Evolutionary conservation across 2,329 filamentous ascomycete genomes (phyloP), one percentile per base, ranked within the genome.

Genomic region (Pestalotiopsis sp.): DNA sequence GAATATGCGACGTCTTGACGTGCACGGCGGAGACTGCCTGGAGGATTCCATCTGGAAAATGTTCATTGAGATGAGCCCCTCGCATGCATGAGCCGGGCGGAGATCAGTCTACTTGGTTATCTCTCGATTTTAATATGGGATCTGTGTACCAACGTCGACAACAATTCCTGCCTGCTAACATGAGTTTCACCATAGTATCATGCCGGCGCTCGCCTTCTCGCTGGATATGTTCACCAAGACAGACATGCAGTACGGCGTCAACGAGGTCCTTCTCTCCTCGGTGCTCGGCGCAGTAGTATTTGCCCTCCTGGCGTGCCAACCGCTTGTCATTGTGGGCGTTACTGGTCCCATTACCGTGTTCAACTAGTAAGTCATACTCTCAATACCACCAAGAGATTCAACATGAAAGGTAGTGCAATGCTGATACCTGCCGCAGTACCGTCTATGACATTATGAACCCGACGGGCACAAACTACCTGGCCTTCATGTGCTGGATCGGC

Each of bases 181-280:
- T 52, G 14, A 52, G 6, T 52, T 20, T 52, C 17, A 9, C 45
- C 20, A 66, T 76, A 96, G 93, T 82, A 96, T 97, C 75, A 82
- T 97, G 13, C 94, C 94, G 1, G 94, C 94, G 1, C 82, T 97
- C 69, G 94, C 94, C 62, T 97, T 97, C 81, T 96, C 93, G 1
- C 86, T 97, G 66, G 94, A 97, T 80, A 97, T 97, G 94, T 96
- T 97, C 77, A 92, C 91, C 70, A 95, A 95, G 81, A 97, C 93
- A 0, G 84, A 91, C 70, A 92, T 91, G 80, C 92, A 92, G 73
- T 97, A 94, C 76, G 94, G 94, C 64, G 94, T 97, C 68, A 97
- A 97, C 78, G 94, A 97, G 81, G 94, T 96, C 2, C 84, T 97
- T n/a, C 84, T 97, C 49, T 87, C 94, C 6, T 97, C 93, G 1